These are phyloP conservation scores for Eudorina sp. DNA, from an alignment of 139 green algal genomes.

Conservation along the genomic window DNA sequence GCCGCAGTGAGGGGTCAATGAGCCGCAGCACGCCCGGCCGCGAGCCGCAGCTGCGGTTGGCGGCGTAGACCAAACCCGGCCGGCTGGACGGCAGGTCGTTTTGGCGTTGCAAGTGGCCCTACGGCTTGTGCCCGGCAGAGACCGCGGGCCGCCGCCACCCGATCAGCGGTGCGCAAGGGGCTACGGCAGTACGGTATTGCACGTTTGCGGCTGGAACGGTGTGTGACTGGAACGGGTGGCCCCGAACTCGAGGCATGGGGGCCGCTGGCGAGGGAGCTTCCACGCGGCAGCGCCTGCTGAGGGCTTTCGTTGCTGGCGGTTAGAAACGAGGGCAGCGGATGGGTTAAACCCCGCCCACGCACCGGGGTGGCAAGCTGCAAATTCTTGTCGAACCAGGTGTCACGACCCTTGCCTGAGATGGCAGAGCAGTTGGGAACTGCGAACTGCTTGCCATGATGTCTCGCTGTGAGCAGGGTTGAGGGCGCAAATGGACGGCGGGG, in stretches of 20 bases:
- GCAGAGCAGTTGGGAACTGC: background rate
- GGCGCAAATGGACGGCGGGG: background rate
- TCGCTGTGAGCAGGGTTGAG: background rate
- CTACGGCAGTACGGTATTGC: background rate
- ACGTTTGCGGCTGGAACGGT: too few species aligned
- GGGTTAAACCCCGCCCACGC: background rate
- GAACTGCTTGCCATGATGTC: constrained; percentile 27
- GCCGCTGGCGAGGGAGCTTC: too few species aligned
- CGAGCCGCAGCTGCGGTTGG: too few species aligned
- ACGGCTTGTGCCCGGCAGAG: too few species aligned
- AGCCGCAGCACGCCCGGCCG: too few species aligned
- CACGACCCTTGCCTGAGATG: background rate
- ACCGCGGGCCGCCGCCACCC: too few species aligned
- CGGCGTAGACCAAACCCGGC: background rate
- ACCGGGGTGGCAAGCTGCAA: constrained; percentile 21
- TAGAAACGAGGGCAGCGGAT: background rate
- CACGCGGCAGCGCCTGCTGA: background rate
- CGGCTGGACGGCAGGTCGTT: background rate
- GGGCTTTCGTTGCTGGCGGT: background rate
- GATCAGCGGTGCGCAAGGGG: background rate
- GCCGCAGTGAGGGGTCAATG: too few species aligned
- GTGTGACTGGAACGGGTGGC: background rate
- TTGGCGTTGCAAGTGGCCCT: too few species aligned
- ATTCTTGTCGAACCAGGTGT: constrained; percentile 20
- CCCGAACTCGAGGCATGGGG: background rate